Evolutionary conservation across 495 filamentous ascomycete genomes (phyloP).

Genomic region (Oidiodendron maius): DNA sequence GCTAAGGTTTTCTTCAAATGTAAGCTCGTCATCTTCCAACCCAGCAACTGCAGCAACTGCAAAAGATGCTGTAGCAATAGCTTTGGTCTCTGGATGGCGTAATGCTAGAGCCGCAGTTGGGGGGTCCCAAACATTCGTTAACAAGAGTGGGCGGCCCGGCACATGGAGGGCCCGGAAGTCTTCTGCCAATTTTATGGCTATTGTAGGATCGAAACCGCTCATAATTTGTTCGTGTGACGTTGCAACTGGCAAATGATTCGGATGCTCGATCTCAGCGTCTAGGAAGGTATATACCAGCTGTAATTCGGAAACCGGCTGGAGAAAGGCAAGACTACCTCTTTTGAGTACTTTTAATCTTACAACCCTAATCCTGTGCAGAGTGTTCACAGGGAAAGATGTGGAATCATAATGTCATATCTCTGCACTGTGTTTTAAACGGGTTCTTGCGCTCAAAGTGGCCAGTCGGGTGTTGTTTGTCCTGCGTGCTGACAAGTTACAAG

Average conservation of each 20-base stretch:
- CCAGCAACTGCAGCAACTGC: constrained; percentile 39
- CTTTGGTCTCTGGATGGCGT: constrained; percentile 31
- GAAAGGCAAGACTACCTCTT: too few species aligned
- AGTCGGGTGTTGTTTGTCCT: too few species aligned
- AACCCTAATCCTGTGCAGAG: too few species aligned
- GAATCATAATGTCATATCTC: too few species aligned
- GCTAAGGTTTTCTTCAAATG: constrained; percentile 28
- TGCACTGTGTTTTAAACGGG: too few species aligned
- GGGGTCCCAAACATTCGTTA: constrained; percentile 48
- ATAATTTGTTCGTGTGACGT: too few species aligned
- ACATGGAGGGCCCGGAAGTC: constrained; percentile 39
- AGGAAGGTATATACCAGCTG: not conserved
- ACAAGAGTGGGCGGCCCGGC: constrained; percentile 39
- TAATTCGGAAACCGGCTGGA: too few species aligned
- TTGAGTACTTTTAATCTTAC: too few species aligned
- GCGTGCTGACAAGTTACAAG: too few species aligned
- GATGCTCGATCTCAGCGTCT: not conserved
- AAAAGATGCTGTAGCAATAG: constrained; percentile 48
- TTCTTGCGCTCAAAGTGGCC: too few species aligned
- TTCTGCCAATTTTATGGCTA: constrained; percentile 12
- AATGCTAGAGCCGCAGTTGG: constrained; percentile 34
- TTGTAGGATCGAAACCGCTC: not conserved
- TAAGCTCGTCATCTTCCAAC: constrained; percentile 36
- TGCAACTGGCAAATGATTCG: not conserved
- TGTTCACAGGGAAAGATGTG: too few species aligned